phyloP scores from a whole-genome alignment of 2,329 filamentous ascomycete species.

The Arthrobotrys sphaeroides region DNA sequence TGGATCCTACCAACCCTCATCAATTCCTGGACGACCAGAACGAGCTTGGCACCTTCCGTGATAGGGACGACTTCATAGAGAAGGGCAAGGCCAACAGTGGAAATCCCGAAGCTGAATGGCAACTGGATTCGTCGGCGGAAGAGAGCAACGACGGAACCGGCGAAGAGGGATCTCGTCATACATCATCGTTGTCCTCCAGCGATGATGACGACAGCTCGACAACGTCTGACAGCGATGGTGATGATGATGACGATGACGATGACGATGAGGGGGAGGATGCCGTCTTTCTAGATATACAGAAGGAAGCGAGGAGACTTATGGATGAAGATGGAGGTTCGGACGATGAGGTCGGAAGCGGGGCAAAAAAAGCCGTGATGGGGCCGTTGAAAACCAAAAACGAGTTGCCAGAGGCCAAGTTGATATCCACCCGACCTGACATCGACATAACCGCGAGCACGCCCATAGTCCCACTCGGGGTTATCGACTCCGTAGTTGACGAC shows the following conservation, averaged over 20 bases:
- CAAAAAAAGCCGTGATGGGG: slow-evolving; percentile 62
- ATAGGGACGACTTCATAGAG: slow-evolving; percentile 54
- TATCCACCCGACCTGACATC: slow-evolving; percentile 70
- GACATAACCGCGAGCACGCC: slow-evolving; percentile 79
- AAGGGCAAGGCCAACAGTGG: slow-evolving; percentile 60
- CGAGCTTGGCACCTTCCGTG: slow-evolving; percentile 10
- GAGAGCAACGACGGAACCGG: slow-evolving; percentile 60
- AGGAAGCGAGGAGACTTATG: slow-evolving; percentile 87
- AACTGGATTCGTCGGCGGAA: slow-evolving; percentile 79
- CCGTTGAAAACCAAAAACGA: slow-evolving; percentile 86
- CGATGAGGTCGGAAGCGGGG: slow-evolving; percentile 71
- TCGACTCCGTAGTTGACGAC: slow-evolving; percentile 81
- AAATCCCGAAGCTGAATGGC: slow-evolving; percentile 78
- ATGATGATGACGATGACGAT: slow-evolving; percentile 67
- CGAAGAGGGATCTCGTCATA: neutral
- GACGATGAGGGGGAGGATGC: slow-evolving; percentile 67
- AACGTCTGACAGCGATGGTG: slow-evolving; percentile 68
- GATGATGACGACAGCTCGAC: slow-evolving; percentile 57
- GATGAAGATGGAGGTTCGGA: slow-evolving; percentile 80
- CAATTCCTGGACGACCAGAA: neutral
- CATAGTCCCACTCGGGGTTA: slow-evolving; percentile 76
- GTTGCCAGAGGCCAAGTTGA: slow-evolving; percentile 63
- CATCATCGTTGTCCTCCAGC: slow-evolving; percentile 63
- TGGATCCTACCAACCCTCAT: neutral
- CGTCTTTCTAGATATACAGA: slow-evolving; percentile 76